Conservation (phyloP, 1,284 basidiomycete species). For the Inonotus obliquus region DNA sequence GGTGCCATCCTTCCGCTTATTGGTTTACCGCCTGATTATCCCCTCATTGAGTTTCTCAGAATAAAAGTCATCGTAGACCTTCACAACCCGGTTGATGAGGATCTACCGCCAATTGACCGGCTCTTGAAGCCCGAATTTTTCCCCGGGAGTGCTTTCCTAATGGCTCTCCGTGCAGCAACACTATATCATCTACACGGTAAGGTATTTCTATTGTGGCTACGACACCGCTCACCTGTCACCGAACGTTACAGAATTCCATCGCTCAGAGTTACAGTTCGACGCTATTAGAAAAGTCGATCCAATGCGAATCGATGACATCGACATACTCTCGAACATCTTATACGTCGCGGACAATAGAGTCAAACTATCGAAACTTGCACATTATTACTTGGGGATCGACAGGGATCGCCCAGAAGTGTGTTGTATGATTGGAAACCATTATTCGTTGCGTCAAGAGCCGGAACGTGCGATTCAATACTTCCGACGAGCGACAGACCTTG, state of each 20-base stretch:
- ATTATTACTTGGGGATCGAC: conserved; percentile 84
- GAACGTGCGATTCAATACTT: conserved; percentile 97
- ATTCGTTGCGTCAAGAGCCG: conserved; percentile 89
- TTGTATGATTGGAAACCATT: conserved; percentile 97
- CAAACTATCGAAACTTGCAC: conserved; percentile 88
- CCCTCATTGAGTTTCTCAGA: conserved; percentile 83
- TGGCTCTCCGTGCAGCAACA: conserved; percentile 82
- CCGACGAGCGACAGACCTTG: conserved; percentile 88
- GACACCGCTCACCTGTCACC: neutral
- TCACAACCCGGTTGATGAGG: conserved; percentile 82
- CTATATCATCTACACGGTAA: conserved; percentile 86
- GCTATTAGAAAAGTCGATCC: conserved; percentile 79
- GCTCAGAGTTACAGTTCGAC: conserved; percentile 82
- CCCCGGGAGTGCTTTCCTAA: conserved; percentile 81
- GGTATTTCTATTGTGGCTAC: conserved; percentile 22
- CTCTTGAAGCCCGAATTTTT: conserved; percentile 72
- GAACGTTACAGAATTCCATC: conserved; percentile 66
- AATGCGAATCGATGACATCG: conserved; percentile 90
- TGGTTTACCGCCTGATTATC: conserved; percentile 61
- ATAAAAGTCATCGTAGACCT: conserved; percentile 87
- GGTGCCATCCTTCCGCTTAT: conserved; percentile 61
- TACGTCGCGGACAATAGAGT: conserved; percentile 90
- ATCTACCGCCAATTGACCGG: conserved; percentile 73
- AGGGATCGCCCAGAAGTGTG: conserved; percentile 93
- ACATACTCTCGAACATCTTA: conserved; percentile 95